Base-by-base conservation (phyloP, 345 rosid species). In the Citrus cavaleriei region DNA sequence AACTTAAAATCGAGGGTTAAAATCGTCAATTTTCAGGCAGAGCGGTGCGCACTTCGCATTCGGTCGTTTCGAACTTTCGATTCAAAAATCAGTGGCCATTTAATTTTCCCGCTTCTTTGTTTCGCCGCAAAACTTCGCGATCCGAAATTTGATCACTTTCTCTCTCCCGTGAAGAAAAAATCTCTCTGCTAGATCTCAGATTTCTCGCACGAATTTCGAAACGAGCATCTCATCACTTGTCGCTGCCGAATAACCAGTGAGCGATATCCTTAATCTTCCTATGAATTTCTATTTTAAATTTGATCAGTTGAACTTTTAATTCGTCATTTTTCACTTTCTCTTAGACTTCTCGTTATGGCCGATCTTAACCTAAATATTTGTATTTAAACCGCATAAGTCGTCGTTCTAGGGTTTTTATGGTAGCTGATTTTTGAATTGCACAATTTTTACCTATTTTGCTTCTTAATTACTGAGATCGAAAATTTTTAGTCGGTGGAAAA, bases 61-160 rank as follows among this genome's bases (percentile, higher is more conserved):
- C 4, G 66, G 73, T 27, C 10, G 79, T 68, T 68, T 24, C 54
- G 37, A 1, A 25, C 10, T 68, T 55, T 24, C 37, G 28, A 1
- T 37, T 18, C 57, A 5, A 35, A 25, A 27, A n/a, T 68, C 79
- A 57, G 8, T 14, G 25, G 18, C 12, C 5, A 6, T 76, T 65
- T 76, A 25, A 54, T 65, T 76, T 76, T 76, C 78, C 72, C 63
- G 78, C 78, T 54, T 30, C 60, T 21, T 64, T 4, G 18, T 12
- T 64, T 27, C 25, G 10, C 14, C 8, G 62, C 35, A 34, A 65
- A 49, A 76, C 9, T 66, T 32, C 51, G 62, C 7, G 28, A 24
- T 57, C 51, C 32, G 27, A 55, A 24, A 27, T 24, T 18, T 35
- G 2, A 22, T 54, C 72, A 55, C 37, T 68, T 40, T 30, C 6